Evolutionary conservation across 2,329 filamentous ascomycete species (phyloP).

Genomic region (Cryphonectria japonica): DNA sequence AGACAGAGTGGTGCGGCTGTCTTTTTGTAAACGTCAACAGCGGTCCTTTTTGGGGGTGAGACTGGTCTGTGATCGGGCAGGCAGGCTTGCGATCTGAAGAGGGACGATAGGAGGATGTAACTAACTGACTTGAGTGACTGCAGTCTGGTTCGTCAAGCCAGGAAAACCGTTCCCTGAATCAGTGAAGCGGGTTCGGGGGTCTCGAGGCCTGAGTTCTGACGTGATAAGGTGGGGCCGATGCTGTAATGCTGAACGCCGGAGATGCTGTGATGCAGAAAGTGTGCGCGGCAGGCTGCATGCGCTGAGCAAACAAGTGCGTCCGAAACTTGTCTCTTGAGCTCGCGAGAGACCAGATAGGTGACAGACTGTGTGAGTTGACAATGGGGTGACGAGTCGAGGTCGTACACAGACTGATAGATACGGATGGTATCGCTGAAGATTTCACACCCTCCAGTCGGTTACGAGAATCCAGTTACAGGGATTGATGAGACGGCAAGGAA

Average conservation of each 20-base stretch:
- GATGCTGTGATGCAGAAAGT: conserved; percentile 7
- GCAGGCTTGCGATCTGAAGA: neutral
- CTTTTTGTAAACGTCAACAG: neutral
- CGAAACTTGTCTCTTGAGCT: neutral
- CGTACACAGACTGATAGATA: neutral
- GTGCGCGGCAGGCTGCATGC: conserved; percentile 9
- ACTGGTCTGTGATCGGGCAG: neutral
- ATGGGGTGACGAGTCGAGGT: neutral
- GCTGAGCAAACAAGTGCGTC: neutral
- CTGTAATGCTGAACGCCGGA: conserved; percentile 18
- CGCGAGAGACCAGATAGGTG: neutral
- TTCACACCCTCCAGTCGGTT: neutral
- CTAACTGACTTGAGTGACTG: neutral
- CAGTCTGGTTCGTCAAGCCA: neutral
- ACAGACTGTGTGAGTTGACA: neutral
- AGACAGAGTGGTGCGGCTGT: conserved; percentile 3
- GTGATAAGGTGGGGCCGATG: conserved; percentile 28
- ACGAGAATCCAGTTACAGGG: conserved; percentile 6
- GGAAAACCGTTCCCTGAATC: conserved; percentile 10
- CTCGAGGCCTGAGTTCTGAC: conserved; percentile 22
- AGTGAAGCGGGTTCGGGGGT: conserved; percentile 4
- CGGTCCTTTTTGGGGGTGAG: neutral
- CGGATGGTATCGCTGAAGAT: neutral
- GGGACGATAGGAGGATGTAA: neutral
- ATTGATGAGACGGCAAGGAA: conserved; percentile 12